Evolutionary conservation across 108 stramenopile genomes (phyloP).

Genomic region (Epithemia pelagica): DNA sequence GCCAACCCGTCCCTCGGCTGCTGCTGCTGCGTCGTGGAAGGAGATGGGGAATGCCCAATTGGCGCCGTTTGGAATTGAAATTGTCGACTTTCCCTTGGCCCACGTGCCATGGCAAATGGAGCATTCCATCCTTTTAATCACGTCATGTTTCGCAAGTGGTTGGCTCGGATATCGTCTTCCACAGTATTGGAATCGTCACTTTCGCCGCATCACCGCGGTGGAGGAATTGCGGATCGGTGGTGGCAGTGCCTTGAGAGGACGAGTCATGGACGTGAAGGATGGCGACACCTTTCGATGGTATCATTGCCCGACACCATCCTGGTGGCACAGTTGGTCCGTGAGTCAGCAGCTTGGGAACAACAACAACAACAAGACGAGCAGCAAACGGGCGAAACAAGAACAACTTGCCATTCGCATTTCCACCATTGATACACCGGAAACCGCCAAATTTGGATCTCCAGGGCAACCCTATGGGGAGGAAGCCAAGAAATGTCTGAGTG

Average conservation of each 20-base stretch:
- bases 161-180: no score
- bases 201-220: no score
- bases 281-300: slow-evolving; percentile 45
- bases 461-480: slow-evolving; percentile 48
- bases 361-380: slow-evolving; percentile 3
- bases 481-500: slow-evolving; percentile 29
- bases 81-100: no score
- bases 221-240: no score
- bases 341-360: slow-evolving; percentile 8
- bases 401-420: slow-evolving; percentile 41
- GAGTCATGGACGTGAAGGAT: slow-evolving; percentile 33
- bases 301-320: slow-evolving; percentile 31
- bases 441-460: slow-evolving; percentile 38
- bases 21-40: no score
- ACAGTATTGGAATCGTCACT: no score
- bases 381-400: slow-evolving; percentile 22
- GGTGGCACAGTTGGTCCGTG: slow-evolving; percentile 26
- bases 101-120: no score
- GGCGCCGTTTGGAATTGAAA: no score
- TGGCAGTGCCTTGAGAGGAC: slow-evolving; percentile 29
- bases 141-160: no score
- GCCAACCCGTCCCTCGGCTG: no score
- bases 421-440: slow-evolving; percentile 48
- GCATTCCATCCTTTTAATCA: no score
- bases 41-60: no score